Conservation (phyloP, 805 yeast species). For the Candida nemodendra region DNA sequence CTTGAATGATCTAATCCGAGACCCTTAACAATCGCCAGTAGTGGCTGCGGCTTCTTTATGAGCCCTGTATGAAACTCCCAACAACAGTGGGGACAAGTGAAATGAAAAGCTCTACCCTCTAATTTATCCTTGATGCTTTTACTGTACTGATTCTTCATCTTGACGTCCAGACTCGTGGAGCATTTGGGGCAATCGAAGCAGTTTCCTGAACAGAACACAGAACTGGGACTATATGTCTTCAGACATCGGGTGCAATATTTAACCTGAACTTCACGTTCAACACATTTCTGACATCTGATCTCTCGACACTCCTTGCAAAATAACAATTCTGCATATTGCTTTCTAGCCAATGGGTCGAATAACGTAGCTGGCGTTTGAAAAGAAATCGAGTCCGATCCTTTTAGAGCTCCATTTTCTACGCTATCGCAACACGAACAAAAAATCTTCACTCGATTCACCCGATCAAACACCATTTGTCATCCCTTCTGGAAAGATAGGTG, state of each 20-base stretch:
- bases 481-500: too few species aligned
- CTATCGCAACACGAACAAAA: constrained; percentile 20
- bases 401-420: too few species aligned
- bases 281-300: constrained; percentile 30
- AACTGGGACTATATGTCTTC: constrained; percentile 7
- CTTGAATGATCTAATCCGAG: constrained; percentile 12
- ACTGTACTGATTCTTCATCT: constrained; percentile 14
- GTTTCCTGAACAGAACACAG: constrained; percentile 25
- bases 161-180: constrained; percentile 15
- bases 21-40: constrained; percentile 29
- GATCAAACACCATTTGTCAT: too few species aligned
- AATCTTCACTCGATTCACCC: constrained; percentile 1
- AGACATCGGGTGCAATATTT: constrained; percentile 33
- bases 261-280: constrained; percentile 16
- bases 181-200: constrained; percentile 39
- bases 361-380: constrained; percentile 15
- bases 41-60: constrained; percentile 41
- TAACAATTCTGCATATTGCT: constrained; percentile 15
- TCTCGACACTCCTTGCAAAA: constrained; percentile 31
- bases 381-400: too few species aligned
- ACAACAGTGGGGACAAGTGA: constrained; percentile 37
- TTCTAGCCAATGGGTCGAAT: constrained; percentile 18
- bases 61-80: constrained; percentile 38
- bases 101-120: constrained; percentile 36
- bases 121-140: constrained; percentile 9